These are phyloP conservation scores for Marasmius tenuissimus DNA, from an alignment of 1,284 basidiomycete genomes.

Conservation along the genomic window DNA sequence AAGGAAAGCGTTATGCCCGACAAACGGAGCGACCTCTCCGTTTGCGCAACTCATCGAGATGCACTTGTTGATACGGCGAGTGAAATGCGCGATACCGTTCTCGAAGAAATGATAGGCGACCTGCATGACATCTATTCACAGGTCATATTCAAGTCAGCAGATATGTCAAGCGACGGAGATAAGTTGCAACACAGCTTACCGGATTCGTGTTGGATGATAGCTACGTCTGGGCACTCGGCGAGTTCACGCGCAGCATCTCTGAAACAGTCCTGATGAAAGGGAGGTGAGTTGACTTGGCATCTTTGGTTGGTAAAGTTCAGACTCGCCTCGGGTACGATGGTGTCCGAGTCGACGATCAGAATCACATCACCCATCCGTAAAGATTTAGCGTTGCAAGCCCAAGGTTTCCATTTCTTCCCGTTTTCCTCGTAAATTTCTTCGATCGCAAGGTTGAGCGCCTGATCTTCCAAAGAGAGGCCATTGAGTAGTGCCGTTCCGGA, in stretches of 20 bases:
- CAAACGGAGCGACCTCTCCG: constrained; percentile 83
- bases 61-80: constrained; percentile 58
- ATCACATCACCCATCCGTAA: constrained; percentile 65
- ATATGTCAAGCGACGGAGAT: constrained; percentile 7
- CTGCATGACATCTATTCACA: constrained; percentile 66
- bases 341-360: constrained; percentile 79
- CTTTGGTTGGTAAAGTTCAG: neutral
- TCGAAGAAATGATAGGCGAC: constrained; percentile 87
- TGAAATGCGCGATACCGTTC: constrained; percentile 82
- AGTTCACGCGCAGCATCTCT: constrained; percentile 83
- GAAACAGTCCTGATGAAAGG: constrained; percentile 63
- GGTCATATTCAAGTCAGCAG: neutral
- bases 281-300: neutral
- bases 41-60: constrained; percentile 47
- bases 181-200: constrained; percentile 33
- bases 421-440: constrained; percentile 66
- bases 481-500: constrained; percentile 25
- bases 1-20: constrained; percentile 87
- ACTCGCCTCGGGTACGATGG: constrained; percentile 73
- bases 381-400: constrained; percentile 62
- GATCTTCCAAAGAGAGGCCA: constrained; percentile 50
- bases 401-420: constrained; percentile 55
- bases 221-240: constrained; percentile 74
- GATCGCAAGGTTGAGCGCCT: constrained; percentile 61
- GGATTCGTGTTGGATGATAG: constrained; percentile 83